Evolutionary conservation across 2,329 filamentous ascomycete genomes (phyloP), one percentile per base, ranked within the genome.

Genomic region (Pseudocercospora fuligena): DNA sequence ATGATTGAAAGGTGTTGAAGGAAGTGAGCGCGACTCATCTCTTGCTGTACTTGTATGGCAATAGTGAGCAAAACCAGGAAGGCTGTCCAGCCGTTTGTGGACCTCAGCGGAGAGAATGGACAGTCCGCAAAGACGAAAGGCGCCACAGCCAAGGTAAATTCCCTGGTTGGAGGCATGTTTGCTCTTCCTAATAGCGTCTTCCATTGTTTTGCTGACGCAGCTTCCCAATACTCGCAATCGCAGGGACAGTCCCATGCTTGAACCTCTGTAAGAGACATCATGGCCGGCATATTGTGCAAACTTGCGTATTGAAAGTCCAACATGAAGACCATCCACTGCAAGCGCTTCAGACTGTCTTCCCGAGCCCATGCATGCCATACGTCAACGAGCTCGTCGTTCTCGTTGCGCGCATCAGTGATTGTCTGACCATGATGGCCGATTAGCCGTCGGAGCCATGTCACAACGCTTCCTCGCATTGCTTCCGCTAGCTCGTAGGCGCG

Each of bases 221-320:
- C 54, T 19, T 33, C n/a, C 54, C 54, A 58, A 14, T 58, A 58
- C 29, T 58, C 54, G 9, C 23, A 6, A 31, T 58, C 54, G 16
- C 54, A 58, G 21, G 54, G 54, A 29, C 54, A 58, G 8, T 58
- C 33, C 54, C 54, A 58, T 5, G 16, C 54, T 23, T 58, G 54
- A 9, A 40, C 54, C 36, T 58, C 54, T 9, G 54, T n/a, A 19
- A 58, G 29, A 7, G 54, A 21, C 54, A 58, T 58, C n/a, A 29
- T n/a, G 16, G 54, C 16, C n/a, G 29, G 29, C 54, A 58, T 58
- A 16, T 58, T 58, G 7, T 27, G 19, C 12, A 58, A 23, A 31
- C 29, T 36, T 36, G 54, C 54, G 21, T 58, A 58, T 19, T 40
- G n/a, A 23, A 12, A 58, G 21, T 58, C 54, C 7, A 58, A 29